These are phyloP conservation scores for Inonotus hispidus DNA, from an alignment of 1,284 basidiomycete genomes.

Conservation along the genomic window DNA sequence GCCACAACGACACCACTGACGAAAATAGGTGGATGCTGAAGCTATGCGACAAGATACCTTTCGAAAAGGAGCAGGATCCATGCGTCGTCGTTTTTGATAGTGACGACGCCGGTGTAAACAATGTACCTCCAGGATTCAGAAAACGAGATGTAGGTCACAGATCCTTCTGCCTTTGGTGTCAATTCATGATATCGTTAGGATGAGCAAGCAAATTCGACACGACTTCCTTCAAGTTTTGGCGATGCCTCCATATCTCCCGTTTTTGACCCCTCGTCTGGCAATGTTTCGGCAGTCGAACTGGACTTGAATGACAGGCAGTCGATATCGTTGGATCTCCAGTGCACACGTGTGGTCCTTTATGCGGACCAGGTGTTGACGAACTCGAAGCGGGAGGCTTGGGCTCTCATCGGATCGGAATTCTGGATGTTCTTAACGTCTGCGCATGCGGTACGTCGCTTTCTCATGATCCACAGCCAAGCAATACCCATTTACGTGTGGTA, in stretches of 20 bases:
- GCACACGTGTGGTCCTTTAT: constrained; percentile 39
- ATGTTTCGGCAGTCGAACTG: constrained; percentile 1
- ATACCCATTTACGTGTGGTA: background rate
- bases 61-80: constrained; percentile 21
- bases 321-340: constrained; percentile 30
- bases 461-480: background rate
- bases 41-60: constrained; percentile 43
- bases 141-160: background rate
- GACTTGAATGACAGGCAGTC: constrained; percentile 21
- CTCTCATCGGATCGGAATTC: constrained; percentile 49
- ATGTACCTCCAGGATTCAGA: constrained; percentile 17
- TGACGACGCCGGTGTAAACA: constrained; percentile 7
- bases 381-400: constrained; percentile 44
- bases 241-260: constrained; percentile 2
- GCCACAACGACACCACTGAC: constrained; percentile 22
- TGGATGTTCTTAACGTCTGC: constrained; percentile 54
- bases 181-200: background rate
- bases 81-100: constrained; percentile 26
- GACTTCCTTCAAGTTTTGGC: background rate
- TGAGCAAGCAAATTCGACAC: background rate
- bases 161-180: background rate
- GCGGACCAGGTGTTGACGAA: constrained; percentile 35
- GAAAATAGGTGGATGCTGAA: constrained; percentile 28
- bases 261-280: background rate
- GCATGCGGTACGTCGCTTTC: constrained; percentile 28